Evolutionary conservation across 1,284 basidiomycete species (phyloP).

Genomic region (Sparassis latifolia): DNA sequence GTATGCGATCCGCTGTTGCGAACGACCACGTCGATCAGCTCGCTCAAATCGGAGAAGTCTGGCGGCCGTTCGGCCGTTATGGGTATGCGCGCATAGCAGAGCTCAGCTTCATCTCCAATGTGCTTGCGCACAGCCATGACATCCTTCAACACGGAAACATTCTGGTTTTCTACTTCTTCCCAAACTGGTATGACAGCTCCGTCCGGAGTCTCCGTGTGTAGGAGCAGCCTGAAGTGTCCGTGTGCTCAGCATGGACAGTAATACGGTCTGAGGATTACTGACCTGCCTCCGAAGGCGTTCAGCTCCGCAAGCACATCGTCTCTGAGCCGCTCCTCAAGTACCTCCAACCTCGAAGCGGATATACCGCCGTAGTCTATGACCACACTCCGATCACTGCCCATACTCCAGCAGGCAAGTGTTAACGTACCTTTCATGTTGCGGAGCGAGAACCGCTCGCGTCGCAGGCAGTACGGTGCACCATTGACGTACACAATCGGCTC

Average conservation of each 20-base stretch:
- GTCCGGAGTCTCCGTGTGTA: conserved; percentile 87
- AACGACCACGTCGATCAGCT: conserved; percentile 80
- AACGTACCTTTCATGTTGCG: conserved; percentile 78
- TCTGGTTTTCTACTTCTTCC: conserved; percentile 80
- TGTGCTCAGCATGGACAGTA: neutral
- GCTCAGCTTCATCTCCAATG: conserved; percentile 44
- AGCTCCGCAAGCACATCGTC: conserved; percentile 88
- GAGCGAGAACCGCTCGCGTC: conserved; percentile 74
- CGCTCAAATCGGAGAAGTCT: conserved; percentile 63
- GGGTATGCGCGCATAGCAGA: conserved; percentile 83
- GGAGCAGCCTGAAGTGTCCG: conserved; percentile 53
- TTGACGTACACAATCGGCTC: conserved; percentile 96
- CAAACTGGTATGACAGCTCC: conserved; percentile 92
- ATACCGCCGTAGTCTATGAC: conserved; percentile 84
- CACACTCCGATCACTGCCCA: neutral
- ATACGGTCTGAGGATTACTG: conserved; percentile 11
- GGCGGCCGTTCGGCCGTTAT: conserved; percentile 81
- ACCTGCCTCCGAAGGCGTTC: conserved; percentile 77
- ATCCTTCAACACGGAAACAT: conserved; percentile 85
- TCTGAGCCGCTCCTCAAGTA: conserved; percentile 87
- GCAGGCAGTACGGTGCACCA: conserved; percentile 74
- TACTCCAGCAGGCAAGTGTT: neutral
- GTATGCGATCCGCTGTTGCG: conserved; percentile 66
- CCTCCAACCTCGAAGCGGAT: conserved; percentile 80
- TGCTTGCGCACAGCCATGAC: conserved; percentile 69